A percentile compares a stretch with the other conserved stretches of the same genome.
These are phyloP conservation scores for Hypholoma fasciculare DNA, from an alignment of 768 basidiomycete species.

Conservation along the genomic window DNA sequence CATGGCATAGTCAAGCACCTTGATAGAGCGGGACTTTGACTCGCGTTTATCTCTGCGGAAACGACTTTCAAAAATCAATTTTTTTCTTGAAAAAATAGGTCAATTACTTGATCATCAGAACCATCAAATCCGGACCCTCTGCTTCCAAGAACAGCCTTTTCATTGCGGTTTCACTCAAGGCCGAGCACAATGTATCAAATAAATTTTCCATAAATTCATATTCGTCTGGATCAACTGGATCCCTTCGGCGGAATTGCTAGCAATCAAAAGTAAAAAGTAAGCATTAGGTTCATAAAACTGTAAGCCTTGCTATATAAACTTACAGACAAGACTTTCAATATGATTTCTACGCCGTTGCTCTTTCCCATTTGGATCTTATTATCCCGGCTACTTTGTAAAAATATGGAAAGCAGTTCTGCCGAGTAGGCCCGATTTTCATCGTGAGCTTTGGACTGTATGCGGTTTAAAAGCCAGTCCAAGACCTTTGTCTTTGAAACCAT, in stretches of 20 bases:
- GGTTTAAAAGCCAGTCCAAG: conserved; percentile 75
- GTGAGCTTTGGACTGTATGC: conserved; percentile 70
- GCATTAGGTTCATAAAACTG: neutral
- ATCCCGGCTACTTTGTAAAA: conserved; percentile 71
- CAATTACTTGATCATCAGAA: conserved; percentile 93
- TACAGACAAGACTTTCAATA: conserved; percentile 81
- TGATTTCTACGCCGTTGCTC: conserved; percentile 74
- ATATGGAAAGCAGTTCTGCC: conserved; percentile 89
- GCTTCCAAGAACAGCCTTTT: conserved; percentile 84
- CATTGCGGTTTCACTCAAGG: conserved; percentile 73
- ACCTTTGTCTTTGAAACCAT: conserved; percentile 77
- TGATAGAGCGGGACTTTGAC: conserved; percentile 82
- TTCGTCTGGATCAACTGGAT: conserved; percentile 88
- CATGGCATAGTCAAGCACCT: conserved; percentile 89
- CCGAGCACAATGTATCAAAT: conserved; percentile 88
- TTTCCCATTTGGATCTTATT: conserved; percentile 73
- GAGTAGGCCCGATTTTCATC: conserved; percentile 94
- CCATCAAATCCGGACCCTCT: conserved; percentile 96
- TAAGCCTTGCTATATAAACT: conserved; percentile 22
- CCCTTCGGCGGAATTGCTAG: conserved; percentile 84
- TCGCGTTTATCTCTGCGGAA: conserved; percentile 73
- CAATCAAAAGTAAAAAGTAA: conserved; percentile 7
- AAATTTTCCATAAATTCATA: conserved; percentile 98
- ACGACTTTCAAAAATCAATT: neutral
- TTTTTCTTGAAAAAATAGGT: too few relatives aligned